These are phyloP conservation scores for Stentor coeruleus DNA, from an alignment of 73 alveolate genomes.

Conservation along the genomic window DNA sequence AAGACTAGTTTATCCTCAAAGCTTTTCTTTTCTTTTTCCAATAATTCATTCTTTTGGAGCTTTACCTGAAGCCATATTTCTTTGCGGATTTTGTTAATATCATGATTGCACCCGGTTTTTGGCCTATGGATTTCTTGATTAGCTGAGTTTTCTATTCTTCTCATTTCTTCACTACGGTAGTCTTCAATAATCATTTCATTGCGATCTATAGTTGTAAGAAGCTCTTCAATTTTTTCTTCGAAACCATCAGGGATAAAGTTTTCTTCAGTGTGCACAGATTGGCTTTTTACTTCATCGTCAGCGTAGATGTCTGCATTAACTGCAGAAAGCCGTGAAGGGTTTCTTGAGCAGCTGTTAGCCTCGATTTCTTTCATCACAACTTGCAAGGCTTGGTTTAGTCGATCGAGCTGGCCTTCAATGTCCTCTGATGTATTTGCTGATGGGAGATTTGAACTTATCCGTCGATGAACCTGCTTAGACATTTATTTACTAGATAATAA, in stretches of 20 bases:
- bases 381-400: background rate
- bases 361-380: conserved; percentile 2
- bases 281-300: background rate
- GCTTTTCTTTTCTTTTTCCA: background rate
- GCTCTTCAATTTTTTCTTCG: background rate
- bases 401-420: background rate
- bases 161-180: background rate
- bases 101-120: background rate
- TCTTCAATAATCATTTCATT: background rate
- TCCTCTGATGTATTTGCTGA: too few relatives aligned
- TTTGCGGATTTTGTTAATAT: background rate
- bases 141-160: background rate
- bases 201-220: background rate
- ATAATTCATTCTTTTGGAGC: background rate
- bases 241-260: background rate
- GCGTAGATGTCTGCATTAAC: background rate
- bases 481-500: too few relatives aligned
- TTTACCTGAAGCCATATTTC: conserved; percentile 1
- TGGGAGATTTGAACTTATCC: too few relatives aligned
- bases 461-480: too few relatives aligned
- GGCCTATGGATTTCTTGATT: too few relatives aligned
- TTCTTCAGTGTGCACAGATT: background rate
- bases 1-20: background rate
- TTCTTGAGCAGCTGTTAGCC: background rate
- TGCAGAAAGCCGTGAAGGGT: background rate